Evolutionary conservation across 495 filamentous ascomycete genomes (phyloP).

Genomic region (Platismatia glauca): DNA sequence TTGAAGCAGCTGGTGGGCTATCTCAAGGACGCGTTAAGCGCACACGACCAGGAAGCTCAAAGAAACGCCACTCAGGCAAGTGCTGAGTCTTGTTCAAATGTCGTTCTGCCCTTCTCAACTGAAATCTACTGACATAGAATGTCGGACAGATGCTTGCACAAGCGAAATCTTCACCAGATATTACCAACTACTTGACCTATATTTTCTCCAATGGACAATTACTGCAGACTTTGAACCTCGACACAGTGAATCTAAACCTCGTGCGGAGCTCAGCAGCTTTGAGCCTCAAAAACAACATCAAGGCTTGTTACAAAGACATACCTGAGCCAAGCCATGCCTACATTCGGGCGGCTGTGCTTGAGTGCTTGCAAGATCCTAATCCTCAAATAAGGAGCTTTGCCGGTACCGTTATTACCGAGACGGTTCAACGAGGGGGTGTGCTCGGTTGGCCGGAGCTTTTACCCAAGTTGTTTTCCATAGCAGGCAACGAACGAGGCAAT

Average conservation of each 20-base stretch:
- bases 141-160: slow-evolving; percentile 75
- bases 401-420: slow-evolving; percentile 92
- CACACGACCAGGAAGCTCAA: slow-evolving; percentile 64
- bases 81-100: slow-evolving; percentile 26
- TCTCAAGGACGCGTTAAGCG: slow-evolving; percentile 84
- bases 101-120: not conserved
- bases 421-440: slow-evolving; percentile 75
- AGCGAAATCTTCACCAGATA: slow-evolving; percentile 82
- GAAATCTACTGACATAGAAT: slow-evolving; percentile 6
- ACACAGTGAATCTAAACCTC: slow-evolving; percentile 49
- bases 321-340: slow-evolving; percentile 58
- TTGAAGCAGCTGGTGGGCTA: slow-evolving; percentile 81
- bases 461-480: slow-evolving; percentile 65
- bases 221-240: slow-evolving; percentile 49
- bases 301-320: slow-evolving; percentile 58
- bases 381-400: slow-evolving; percentile 77
- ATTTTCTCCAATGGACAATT: slow-evolving; percentile 65
- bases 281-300: slow-evolving; percentile 92
- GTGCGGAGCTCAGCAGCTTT: slow-evolving; percentile 81
- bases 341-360: slow-evolving; percentile 66
- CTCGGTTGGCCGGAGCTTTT: slow-evolving; percentile 87
- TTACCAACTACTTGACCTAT: slow-evolving; percentile 94
- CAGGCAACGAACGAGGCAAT: slow-evolving; percentile 62
- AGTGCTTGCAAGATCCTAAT: slow-evolving; percentile 73
- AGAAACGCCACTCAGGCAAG: slow-evolving; percentile 69